Percentiles rank a stretch among this genome's conserved stretches.
Evolutionary conservation across 352 stramenopile species (phyloP).

Genomic region (Phytophthora sansomeana): DNA sequence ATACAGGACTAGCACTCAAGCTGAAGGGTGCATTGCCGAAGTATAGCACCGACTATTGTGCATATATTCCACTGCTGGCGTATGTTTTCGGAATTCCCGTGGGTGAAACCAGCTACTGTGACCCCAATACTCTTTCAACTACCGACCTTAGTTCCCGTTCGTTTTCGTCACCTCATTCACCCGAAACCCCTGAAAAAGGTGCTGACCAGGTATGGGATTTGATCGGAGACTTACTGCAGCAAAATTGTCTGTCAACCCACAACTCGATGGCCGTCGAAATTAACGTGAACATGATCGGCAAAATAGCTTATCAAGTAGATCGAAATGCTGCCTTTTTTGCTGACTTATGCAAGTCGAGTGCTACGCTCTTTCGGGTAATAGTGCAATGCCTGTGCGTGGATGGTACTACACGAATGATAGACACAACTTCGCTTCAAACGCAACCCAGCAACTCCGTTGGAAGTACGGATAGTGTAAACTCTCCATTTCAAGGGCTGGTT

Average conservation of each 20-base stretch:
- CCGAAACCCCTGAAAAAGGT: slow-evolving; percentile 33
- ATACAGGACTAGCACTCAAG: slow-evolving; percentile 32
- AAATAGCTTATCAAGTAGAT: slow-evolving; percentile 59
- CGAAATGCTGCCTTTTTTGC: slow-evolving; percentile 60
- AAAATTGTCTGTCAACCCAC: slow-evolving; percentile 47
- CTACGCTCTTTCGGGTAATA: slow-evolving; percentile 52
- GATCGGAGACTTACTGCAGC: slow-evolving; percentile 58
- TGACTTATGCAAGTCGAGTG: slow-evolving; percentile 61
- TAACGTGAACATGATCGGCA: slow-evolving; percentile 54
- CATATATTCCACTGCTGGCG: slow-evolving; percentile 69
- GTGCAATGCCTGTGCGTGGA: slow-evolving; percentile 31
- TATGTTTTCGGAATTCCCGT: slow-evolving; percentile 71
- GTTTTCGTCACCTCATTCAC: slow-evolving; percentile 32
- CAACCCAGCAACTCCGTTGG: neutral
- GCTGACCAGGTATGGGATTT: slow-evolving; percentile 75
- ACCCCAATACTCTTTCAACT: slow-evolving; percentile 34
- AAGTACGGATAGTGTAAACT: neutral
- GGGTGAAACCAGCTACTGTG: slow-evolving; percentile 62
- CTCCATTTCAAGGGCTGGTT: slow-evolving; percentile 26
- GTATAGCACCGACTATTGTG: slow-evolving; percentile 56
- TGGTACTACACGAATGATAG: neutral
- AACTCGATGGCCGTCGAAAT: slow-evolving; percentile 39
- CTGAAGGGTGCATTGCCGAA: slow-evolving; percentile 54
- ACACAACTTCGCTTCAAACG: neutral
- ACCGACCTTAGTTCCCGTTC: slow-evolving; percentile 29